These are phyloP conservation scores for Xylaria acuta DNA, from an alignment of 495 filamentous ascomycete species.

Conservation along the genomic window DNA sequence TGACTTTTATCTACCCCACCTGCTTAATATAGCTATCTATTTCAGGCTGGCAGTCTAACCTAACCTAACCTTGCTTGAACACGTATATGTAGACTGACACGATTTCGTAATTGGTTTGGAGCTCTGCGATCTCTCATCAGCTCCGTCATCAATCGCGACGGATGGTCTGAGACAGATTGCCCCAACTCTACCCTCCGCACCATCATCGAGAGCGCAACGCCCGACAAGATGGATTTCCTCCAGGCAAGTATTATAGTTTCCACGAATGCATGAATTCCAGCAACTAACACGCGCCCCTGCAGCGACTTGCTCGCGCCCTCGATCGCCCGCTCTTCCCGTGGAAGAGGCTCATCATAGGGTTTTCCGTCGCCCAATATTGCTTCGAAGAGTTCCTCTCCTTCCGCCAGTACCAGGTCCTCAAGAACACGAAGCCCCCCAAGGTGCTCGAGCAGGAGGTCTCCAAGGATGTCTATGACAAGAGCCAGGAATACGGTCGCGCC, in stretches of 20 bases:
- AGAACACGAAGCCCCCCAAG: constrained; percentile 78
- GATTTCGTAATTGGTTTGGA: constrained; percentile 2
- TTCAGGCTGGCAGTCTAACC: constrained; percentile 9
- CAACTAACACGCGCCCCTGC: constrained; percentile 24
- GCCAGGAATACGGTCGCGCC: constrained; percentile 93
- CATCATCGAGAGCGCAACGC: constrained; percentile 4
- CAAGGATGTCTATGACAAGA: constrained; percentile 91
- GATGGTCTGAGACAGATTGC: constrained; percentile 14
- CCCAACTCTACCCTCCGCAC: neutral
- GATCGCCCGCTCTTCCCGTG: constrained; percentile 94
- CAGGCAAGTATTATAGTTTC: constrained; percentile 47
- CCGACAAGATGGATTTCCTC: constrained; percentile 56
- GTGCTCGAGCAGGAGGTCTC: constrained; percentile 85
- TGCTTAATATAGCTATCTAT: neutral
- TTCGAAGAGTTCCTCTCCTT: constrained; percentile 85
- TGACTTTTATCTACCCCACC: neutral
- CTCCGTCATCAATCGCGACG: constrained; percentile 10
- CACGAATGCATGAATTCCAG: neutral
- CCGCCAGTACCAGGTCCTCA: constrained; percentile 85
- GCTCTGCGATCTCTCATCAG: neutral
- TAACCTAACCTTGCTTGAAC: neutral
- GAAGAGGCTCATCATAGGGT: constrained; percentile 94
- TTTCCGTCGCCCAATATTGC: constrained; percentile 85
- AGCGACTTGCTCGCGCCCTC: constrained; percentile 86
- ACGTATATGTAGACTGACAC: constrained; percentile 4